Base-by-base conservation (phyloP, 2,329 filamentous ascomycete genomes). In the Diplodia corticola region DNA sequence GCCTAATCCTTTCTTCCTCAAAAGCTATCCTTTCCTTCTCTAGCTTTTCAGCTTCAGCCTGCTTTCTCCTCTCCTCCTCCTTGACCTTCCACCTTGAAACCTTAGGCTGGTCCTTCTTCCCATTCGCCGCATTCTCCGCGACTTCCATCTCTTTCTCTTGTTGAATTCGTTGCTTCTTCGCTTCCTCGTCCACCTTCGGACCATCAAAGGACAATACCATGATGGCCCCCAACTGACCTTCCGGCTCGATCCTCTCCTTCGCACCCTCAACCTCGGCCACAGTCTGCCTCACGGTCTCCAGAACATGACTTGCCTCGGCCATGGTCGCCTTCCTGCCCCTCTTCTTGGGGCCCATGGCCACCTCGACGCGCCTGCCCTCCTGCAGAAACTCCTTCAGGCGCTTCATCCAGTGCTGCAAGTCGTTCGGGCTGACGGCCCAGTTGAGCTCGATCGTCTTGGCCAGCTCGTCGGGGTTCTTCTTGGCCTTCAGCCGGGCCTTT, bases 381-480 rank as follows among this genome's bases (percentile, higher is more conserved):
- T 76, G 80, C 74, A 97, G 74, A 74, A 97, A 97, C 64, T 80
- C 83, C 68, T 79, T 79, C 72, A 94, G 76, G 79, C 88, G 86
- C 73, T 85, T 85, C 76, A 95, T 49, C 74, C 89, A 86, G 75
- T 91, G 89, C n/a, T 80, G 80, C 63, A 97, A 77, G 80, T 97
- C 93, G 74, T 94, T 86, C 13, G 78, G 74, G 68, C 88, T 88
- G 73, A 96, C 96, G 37, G 89, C 88, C 93, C 93, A 98, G 77
- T 92, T 94, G 71, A 98, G 72, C 79, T 97, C 93, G n/a, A 97
- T 77, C 74, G 89, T 89, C 80, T 97, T 97, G 17, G 78, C 74
- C 33, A 66, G 20, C 6, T 66, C 64, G 69, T 81, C 48, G 13
- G 69, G 69, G 4, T 68, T 71, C 5, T 69, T 63, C 40, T 69